A percentile compares a stretch with the other conserved stretches of the same genome.
Conservation (phyloP, 179 eudicot species). For the Sideroxylon spinosum region DNA sequence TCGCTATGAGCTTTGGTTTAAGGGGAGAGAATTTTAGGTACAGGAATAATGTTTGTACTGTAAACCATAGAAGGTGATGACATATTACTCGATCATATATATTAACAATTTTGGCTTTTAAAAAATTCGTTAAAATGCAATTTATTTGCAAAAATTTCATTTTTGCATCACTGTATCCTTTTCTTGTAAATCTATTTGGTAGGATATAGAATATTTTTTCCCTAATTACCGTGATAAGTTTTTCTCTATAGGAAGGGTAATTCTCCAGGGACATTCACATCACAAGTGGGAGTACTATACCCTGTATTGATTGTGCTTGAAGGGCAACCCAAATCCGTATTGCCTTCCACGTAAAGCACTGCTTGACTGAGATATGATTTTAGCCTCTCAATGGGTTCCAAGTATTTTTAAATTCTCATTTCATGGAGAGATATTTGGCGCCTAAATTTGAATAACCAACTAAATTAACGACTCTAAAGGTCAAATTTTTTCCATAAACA, state of each 20-base stretch:
- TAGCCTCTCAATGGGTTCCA: background rate
- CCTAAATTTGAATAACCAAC: constrained; percentile 38
- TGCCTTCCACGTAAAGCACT: constrained; percentile 63
- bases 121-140: no score
- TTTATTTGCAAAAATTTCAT: no score
- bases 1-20: no score
- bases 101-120: no score
- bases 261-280: constrained; percentile 16
- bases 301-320: constrained; percentile 46
- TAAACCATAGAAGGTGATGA: no score
- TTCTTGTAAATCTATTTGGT: no score
- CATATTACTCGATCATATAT: no score
- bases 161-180: no score
- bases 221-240: no score
- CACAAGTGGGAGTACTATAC: constrained; percentile 2
- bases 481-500: constrained; percentile 16
- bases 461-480: constrained; percentile 29
- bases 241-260: background rate
- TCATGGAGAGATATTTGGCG: constrained; percentile 37
- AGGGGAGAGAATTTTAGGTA: no score
- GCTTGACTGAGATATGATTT: background rate
- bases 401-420: background rate
- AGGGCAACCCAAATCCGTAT: constrained; percentile 31
- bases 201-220: no score
- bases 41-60: no score